These are phyloP conservation scores for Posidonia australis DNA, from an alignment of 106 monocot species.

Conservation along the genomic window DNA sequence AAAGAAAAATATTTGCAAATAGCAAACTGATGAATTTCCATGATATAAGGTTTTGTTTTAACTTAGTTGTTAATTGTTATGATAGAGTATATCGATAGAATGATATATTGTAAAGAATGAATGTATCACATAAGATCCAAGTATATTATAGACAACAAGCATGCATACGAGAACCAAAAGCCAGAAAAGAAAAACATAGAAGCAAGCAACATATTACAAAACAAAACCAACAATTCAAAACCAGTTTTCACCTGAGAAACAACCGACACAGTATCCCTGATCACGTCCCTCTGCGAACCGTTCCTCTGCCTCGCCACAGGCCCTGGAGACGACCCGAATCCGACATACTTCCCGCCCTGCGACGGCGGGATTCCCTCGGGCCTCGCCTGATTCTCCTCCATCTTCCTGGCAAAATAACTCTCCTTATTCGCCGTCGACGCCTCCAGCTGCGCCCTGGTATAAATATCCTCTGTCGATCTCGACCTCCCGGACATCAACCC, in stretches of 20 bases:
- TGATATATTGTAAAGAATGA: too few species aligned
- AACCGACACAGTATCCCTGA: conserved; percentile 8
- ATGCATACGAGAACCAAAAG: too few species aligned
- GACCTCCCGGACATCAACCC: conserved; percentile 12
- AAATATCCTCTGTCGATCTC: conserved; percentile 29
- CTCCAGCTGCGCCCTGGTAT: conserved; percentile 21
- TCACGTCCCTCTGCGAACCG: conserved; percentile 23
- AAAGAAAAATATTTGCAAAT: too few species aligned
- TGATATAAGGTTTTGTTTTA: too few species aligned
- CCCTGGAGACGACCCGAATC: conserved; percentile 28
- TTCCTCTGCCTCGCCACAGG: conserved; percentile 8
- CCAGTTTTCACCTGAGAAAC: conserved; percentile 33
- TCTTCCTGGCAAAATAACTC: conserved; percentile 28
- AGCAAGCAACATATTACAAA: not conserved
- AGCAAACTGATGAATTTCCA: too few species aligned
- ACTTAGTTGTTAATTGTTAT: too few species aligned
- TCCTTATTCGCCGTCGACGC: conserved; percentile 24
- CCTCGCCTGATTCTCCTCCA: conserved; percentile 28
- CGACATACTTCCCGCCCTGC: conserved; percentile 38
- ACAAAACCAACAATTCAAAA: too few species aligned
- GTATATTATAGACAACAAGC: too few species aligned
- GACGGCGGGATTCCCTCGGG: conserved; percentile 29
- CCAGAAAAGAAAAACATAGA: not conserved
- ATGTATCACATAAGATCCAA: too few species aligned
- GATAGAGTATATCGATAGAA: too few species aligned